Evolutionary conservation across 164 flowering plant species (phyloP), one percentile per base, ranked within the genome.

Genomic region (Umbellularia californica): DNA sequence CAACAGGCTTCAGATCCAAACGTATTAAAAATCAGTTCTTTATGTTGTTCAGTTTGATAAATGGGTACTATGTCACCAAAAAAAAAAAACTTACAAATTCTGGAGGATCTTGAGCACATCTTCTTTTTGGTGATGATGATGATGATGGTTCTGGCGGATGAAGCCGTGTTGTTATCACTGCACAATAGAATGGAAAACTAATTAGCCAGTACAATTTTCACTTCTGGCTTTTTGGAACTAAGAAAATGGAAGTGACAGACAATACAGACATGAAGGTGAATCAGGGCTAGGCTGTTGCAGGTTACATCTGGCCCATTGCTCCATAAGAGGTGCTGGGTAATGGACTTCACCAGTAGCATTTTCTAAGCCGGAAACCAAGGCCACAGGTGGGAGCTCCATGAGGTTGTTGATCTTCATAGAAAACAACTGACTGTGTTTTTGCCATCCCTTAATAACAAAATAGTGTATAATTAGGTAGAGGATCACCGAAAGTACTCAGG

Each of bases 301-400:
- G 74, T 76, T 81, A 77, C 77, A 80, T 75, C 74, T 87, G 78
- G 69, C 74, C 92, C 94, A 89, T 27, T 82, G 79, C 72, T 87
- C 84, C 64, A 92, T 47, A 65, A 94, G 87, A 23, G 90, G 85
- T 12, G 73, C 60, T 50, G 98, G 96, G 75, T 88, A 92, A 73
- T 84, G 73, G 41, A 87, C 71, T 77, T 81, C 78, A 72, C 78
- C 71, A 68, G 67, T 79, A 28, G 63, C 76, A 76, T 68, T 76
- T 58, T 83, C 68, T 30, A 87, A 71, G 50, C 82, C 84, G 71
- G 73, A 80, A 22, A 79, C n/a, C 25, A 92, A 82, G 25, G 82
- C 89, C 58, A 78, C 75, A 55, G 92, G 88, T 58, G 98, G 97
- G 63, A 92, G 69, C 58, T 89, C 90, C 87, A 90, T 87, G 68